Base-by-base conservation (phyloP, 139 green algal species). In the Micractinium conductrix region DNA sequence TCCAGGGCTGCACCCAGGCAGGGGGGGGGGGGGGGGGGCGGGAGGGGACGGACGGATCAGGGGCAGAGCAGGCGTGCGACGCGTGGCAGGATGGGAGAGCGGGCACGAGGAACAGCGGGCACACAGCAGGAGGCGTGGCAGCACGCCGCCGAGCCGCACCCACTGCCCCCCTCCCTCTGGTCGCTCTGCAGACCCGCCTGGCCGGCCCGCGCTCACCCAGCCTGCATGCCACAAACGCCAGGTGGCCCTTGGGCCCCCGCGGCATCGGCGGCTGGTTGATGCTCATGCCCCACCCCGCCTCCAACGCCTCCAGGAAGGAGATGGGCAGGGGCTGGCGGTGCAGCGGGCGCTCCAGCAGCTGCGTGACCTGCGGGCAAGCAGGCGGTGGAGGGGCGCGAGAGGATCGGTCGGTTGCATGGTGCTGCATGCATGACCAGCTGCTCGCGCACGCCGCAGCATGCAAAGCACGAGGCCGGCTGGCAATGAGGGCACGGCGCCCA, bases 271-370 rank as follows among this genome's bases (percentile, higher is more conserved):
- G 87, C 22, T 75, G 71, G 24, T 84, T 79, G 75, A 94, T 93
- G 68, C 78, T 84, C 84, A 93, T 71, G 9, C 86, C 89, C 48
- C 67, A 87, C 35, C 89, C 91, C 24, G 71, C 38, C 70, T 91
- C 79, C 43, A 92, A 26, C 40, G 80, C 74, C 67, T 79, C 55
- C 40, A 93, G 55, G 35, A 87, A 89, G 4, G 88, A 80, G 40
- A 79, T 73, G 1, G 60, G 55, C 22, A 33, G 53, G 28, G 92
- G 92, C 21, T 63, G 87, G 33, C 93, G 84, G 40, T 76, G 74
- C 78, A 96, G 86, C 9, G 91, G 93, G 69, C 85, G 90, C 14
- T 88, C 89, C 44, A 96, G 82, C 37, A 91, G 79, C 74, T 94
- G 89, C 17, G 62, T 85, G 33, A 92, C 82, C 88, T 91, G 88